Evolutionary conservation across 1,284 basidiomycete species (phyloP).

Genomic region (Phellopilus nigrolimitatus): DNA sequence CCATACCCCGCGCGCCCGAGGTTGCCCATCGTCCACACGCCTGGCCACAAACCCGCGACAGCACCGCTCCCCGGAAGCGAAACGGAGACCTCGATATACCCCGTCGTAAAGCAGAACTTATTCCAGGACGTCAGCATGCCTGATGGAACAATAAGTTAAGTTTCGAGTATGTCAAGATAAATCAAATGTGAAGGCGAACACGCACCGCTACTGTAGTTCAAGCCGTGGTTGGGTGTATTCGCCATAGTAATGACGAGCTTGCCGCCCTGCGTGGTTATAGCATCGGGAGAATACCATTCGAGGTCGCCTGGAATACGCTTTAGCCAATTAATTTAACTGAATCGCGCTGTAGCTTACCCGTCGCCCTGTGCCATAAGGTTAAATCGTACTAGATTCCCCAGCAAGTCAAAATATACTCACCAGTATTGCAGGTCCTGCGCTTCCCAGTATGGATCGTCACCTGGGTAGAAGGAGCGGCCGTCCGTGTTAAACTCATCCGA

Average conservation of each 20-base stretch:
- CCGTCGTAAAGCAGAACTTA: conserved; percentile 91
- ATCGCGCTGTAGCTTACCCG: not conserved
- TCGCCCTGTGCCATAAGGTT: no score
- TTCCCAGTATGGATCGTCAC: conserved; percentile 78
- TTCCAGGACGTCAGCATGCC: conserved; percentile 85
- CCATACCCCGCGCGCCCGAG: conserved; percentile 56
- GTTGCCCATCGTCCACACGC: conserved; percentile 47
- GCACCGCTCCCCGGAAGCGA: conserved; percentile 73
- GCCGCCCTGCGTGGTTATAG: conserved; percentile 65
- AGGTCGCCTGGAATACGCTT: conserved; percentile 75
- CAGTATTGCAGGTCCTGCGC: conserved; percentile 70
- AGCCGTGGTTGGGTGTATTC: conserved; percentile 56
- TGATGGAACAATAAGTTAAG: conserved; percentile 24
- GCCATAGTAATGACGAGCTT: conserved; percentile 73
- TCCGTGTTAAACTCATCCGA: conserved; percentile 88
- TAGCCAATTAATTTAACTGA: conserved; percentile 13
- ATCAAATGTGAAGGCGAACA: conserved; percentile 12
- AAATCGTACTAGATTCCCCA: no score
- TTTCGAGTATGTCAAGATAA: conserved; percentile 10
- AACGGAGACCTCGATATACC: conserved; percentile 78
- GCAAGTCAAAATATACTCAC: conserved; percentile 39
- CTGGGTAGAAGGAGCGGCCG: conserved; percentile 74
- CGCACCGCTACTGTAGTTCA: conserved; percentile 76
- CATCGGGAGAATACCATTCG: conserved; percentile 82
- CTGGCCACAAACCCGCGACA: conserved; percentile 70